Percentiles rank a stretch among this genome's conserved stretches.
Conservation (phyloP, 345 rosid genomes). For the Linum tenue region DNA sequence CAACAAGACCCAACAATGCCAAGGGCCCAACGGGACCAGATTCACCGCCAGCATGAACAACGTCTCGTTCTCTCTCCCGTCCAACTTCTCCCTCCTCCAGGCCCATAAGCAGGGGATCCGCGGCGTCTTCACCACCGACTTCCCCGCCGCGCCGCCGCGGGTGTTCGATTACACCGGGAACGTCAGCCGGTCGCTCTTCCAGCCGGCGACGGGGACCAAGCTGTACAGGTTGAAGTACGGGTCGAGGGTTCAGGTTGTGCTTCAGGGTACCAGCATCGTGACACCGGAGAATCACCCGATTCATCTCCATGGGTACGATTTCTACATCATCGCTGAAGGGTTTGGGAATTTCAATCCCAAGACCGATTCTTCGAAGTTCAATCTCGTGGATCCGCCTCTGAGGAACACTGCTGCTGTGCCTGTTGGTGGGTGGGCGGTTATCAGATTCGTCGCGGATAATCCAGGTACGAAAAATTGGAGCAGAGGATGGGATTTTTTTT, state of each 20-base stretch:
- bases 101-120: constrained; percentile 26
- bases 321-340: constrained; percentile 37
- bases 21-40: constrained; percentile 25
- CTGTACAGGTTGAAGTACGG: constrained; percentile 22
- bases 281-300: constrained; percentile 35
- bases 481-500: not conserved
- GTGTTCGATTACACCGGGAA: constrained; percentile 30
- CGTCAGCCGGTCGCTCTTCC: constrained; percentile 16
- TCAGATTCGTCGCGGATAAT: constrained; percentile 34
- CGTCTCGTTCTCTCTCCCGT: constrained; percentile 30
- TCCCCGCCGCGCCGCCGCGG: constrained; percentile 29
- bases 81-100: constrained; percentile 26
- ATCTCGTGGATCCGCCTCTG: constrained; percentile 33
- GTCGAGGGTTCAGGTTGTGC: constrained; percentile 24
- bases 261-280: constrained; percentile 35
- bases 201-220: constrained; percentile 18
- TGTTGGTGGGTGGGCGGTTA: constrained; percentile 34
- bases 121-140: constrained; percentile 29
- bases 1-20: constrained; percentile 18
- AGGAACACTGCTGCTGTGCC: constrained; percentile 32
- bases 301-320: constrained; percentile 41
- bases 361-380: constrained; percentile 25
- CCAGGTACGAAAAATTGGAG: constrained; percentile 35
- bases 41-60: constrained; percentile 45
- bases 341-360: constrained; percentile 32